Percentiles rank a stretch among this genome's conserved stretches.
These are phyloP conservation scores for Aspergillus conjunctus DNA, from an alignment of 495 filamentous ascomycete genomes.

Conservation along the genomic window DNA sequence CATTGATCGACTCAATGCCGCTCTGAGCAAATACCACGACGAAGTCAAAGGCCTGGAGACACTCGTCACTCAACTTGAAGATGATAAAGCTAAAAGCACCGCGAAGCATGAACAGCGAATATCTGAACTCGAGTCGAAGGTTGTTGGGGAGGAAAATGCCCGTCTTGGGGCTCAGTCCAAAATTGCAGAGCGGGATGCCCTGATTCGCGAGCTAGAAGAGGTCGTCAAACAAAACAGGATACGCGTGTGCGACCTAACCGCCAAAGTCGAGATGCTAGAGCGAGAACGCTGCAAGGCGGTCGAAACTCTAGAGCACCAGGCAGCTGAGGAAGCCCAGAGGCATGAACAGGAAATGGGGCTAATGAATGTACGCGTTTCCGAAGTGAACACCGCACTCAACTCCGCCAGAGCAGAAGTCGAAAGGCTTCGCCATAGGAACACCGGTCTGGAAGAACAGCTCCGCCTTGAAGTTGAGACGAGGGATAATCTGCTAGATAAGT, in stretches of 20 bases:
- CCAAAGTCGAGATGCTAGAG: constrained; percentile 37
- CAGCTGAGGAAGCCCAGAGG: constrained; percentile 34
- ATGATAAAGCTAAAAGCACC: constrained; percentile 46
- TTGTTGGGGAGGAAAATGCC: constrained; percentile 39
- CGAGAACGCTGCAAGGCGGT: constrained; percentile 32
- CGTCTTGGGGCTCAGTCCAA: constrained; percentile 41
- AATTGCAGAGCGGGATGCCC: constrained; percentile 35
- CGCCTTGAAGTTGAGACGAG: constrained; percentile 40
- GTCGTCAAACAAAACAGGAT: constrained; percentile 38
- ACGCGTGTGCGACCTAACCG: constrained; percentile 40
- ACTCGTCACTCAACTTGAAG: constrained; percentile 61
- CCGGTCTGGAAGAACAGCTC: constrained; percentile 40
- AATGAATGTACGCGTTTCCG: constrained; percentile 44
- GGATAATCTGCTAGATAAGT: constrained; percentile 41
- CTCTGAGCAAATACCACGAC: constrained; percentile 62
- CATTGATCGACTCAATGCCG: constrained; percentile 61
- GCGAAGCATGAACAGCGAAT: constrained; percentile 39
- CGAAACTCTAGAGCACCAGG: constrained; percentile 32
- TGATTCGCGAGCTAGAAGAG: constrained; percentile 46
- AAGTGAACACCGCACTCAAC: constrained; percentile 43
- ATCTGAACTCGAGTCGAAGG: constrained; percentile 41
- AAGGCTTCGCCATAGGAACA: constrained; percentile 36
- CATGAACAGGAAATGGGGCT: constrained; percentile 47
- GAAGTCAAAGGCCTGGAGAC: constrained; percentile 66
- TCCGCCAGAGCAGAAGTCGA: constrained; percentile 34